phyloP scores from a whole-genome alignment of 2,329 filamentous ascomycete genomes.

The Colletotrichum siamense region DNA sequence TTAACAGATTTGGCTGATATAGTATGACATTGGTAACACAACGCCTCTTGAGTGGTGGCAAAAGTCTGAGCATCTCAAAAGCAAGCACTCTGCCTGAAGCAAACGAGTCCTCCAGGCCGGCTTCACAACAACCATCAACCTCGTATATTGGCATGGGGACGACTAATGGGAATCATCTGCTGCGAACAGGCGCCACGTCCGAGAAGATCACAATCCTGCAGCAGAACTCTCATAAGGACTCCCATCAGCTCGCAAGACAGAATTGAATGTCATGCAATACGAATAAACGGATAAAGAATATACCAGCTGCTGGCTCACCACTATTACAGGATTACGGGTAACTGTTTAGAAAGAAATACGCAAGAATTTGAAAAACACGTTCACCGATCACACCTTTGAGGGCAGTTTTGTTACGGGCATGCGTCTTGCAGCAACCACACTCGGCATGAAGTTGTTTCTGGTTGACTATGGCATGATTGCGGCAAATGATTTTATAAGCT shows the following conservation, averaged over 20 bases:
- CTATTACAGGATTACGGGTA: neutral
- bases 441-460: neutral
- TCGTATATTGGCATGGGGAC: too few relatives aligned
- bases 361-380: neutral
- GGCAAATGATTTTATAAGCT: neutral
- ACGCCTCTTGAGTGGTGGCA: too few relatives aligned
- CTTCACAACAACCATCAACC: too few relatives aligned
- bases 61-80: too few relatives aligned
- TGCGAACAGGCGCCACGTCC: neutral
- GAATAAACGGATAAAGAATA: neutral
- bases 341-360: neutral
- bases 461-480: neutral
- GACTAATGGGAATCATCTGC: too few relatives aligned
- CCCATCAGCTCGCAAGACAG: neutral
- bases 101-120: too few relatives aligned
- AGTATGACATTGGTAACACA: too few relatives aligned
- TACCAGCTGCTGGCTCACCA: neutral
- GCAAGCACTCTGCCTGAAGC: too few relatives aligned
- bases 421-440: neutral
- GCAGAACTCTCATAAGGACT: neutral
- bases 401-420: neutral
- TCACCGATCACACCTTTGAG: neutral
- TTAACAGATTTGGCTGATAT: too few relatives aligned
- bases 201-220: neutral
- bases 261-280: neutral